Percentiles rank a stretch among this genome's conserved stretches.
Evolutionary conservation across 495 filamentous ascomycete genomes (phyloP).

Genomic region (Aspergillus incahuasiensis): DNA sequence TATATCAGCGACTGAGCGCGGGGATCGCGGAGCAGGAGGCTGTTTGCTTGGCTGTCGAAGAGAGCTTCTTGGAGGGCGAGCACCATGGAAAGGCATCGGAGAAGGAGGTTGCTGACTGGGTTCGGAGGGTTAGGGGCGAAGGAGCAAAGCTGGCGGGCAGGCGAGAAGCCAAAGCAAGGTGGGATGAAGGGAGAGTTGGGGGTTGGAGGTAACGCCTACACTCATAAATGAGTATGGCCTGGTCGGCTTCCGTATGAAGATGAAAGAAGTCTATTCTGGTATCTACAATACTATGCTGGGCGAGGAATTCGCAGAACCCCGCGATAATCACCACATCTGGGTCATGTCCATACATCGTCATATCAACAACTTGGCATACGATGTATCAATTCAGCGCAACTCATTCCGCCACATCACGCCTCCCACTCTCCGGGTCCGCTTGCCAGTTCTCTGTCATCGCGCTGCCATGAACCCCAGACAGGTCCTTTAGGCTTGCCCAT

Average conservation of each 20-base stretch:
- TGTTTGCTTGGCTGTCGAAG: conserved; percentile 75
- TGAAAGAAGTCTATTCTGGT: neutral
- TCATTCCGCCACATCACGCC: conserved; percentile 15
- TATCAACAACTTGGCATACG: neutral
- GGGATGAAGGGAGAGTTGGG: conserved; percentile 92
- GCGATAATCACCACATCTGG: neutral
- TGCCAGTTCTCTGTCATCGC: conserved; percentile 1
- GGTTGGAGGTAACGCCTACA: conserved; percentile 70
- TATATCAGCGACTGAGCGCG: conserved; percentile 75
- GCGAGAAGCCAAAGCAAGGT: conserved; percentile 78
- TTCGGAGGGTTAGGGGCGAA: conserved; percentile 69
- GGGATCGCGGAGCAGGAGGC: conserved; percentile 78
- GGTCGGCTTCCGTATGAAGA: neutral
- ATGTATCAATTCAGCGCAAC: neutral
- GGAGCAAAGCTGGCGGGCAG: conserved; percentile 69
- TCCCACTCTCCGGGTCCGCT: conserved; percentile 19
- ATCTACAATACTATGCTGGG: neutral
- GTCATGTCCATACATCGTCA: neutral
- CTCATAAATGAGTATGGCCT: neutral
- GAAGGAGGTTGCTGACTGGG: conserved; percentile 78
- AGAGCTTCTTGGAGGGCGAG: conserved; percentile 74
- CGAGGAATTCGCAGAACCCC: neutral
- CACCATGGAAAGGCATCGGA: conserved; percentile 57
- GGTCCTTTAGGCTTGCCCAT: conserved; percentile 21
- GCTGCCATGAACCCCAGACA: neutral